Evolutionary conservation across 495 filamentous ascomycete species (phyloP).

Genomic region (Venustampulla echinocandica): DNA sequence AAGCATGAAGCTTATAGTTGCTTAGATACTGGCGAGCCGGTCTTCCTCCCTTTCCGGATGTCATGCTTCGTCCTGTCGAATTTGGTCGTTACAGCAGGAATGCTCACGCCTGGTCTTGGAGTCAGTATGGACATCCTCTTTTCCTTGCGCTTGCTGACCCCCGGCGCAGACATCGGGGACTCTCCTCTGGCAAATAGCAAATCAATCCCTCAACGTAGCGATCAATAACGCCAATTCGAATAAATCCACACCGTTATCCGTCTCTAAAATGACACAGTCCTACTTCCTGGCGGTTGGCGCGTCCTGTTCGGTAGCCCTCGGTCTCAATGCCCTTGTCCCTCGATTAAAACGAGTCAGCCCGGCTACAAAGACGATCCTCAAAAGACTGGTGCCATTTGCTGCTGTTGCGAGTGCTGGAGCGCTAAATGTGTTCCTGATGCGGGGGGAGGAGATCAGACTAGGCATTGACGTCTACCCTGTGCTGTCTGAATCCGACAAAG

Average conservation of each 20-base stretch:
- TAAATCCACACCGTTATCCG: slow-evolving; percentile 81
- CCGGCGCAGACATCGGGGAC: slow-evolving; percentile 65
- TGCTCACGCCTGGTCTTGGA: slow-evolving; percentile 80
- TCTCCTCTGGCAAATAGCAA: slow-evolving; percentile 88
- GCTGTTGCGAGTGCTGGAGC: slow-evolving; percentile 85
- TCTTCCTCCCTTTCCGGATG: slow-evolving; percentile 95
- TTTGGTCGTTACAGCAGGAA: slow-evolving; percentile 91
- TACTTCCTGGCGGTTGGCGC: slow-evolving; percentile 89
- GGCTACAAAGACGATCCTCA: slow-evolving; percentile 61
- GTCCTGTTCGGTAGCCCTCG: slow-evolving; percentile 84
- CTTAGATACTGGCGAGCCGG: slow-evolving; percentile 76
- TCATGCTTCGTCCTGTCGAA: slow-evolving; percentile 91
- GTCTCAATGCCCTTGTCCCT: slow-evolving; percentile 83
- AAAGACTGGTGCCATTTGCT: slow-evolving; percentile 85
- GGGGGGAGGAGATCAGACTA: slow-evolving; percentile 82
- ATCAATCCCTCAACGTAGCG: slow-evolving; percentile 95
- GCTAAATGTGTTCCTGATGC: slow-evolving; percentile 96
- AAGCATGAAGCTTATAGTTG: not conserved
- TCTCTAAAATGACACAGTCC: slow-evolving; percentile 71
- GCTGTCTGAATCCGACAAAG: slow-evolving; percentile 47
- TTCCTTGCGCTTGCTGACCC: slow-evolving; percentile 18
- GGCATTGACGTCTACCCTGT: slow-evolving; percentile 94
- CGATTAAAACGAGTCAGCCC: slow-evolving; percentile 71
- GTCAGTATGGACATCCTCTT: slow-evolving; percentile 32
- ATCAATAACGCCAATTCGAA: slow-evolving; percentile 97